These are phyloP conservation scores for Pichia sp. DNA, from an alignment of 1,139 yeast genomes.

Conservation along the genomic window DNA sequence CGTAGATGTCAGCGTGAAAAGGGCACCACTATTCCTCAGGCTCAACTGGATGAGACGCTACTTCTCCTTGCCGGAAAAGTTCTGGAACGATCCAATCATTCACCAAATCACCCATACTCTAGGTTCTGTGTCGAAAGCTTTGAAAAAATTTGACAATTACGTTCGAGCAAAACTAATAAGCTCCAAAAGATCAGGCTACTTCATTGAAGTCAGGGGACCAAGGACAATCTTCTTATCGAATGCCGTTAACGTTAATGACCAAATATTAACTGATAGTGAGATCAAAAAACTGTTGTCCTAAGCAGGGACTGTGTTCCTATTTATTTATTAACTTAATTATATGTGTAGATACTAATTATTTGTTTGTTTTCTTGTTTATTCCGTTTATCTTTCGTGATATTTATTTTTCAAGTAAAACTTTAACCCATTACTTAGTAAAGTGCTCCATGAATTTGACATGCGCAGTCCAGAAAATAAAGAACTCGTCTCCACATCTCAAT, in stretches of 20 bases:
- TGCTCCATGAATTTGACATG: too few species aligned
- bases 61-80: constrained; percentile 5
- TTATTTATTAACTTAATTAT: not conserved
- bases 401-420: not conserved
- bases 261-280: constrained; percentile 24
- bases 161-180: not conserved
- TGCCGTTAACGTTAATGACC: constrained; percentile 23
- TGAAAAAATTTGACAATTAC: not conserved
- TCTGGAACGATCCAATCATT: constrained; percentile 2
- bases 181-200: constrained; percentile 4
- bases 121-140: not conserved
- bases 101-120: not conserved
- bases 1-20: constrained; percentile 26
- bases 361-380: not conserved
- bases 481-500: too few species aligned
- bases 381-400: not conserved
- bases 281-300: constrained; percentile 17
- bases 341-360: not conserved
- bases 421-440: not conserved
- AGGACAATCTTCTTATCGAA: constrained; percentile 29
- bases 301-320: not conserved
- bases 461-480: too few species aligned
- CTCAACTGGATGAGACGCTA: constrained; percentile 4
- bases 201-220: constrained; percentile 26
- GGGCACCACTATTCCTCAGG: not conserved